These are phyloP conservation scores for Kokia cookei DNA, from an alignment of 441 rosid genomes.

Conservation along the genomic window DNA sequence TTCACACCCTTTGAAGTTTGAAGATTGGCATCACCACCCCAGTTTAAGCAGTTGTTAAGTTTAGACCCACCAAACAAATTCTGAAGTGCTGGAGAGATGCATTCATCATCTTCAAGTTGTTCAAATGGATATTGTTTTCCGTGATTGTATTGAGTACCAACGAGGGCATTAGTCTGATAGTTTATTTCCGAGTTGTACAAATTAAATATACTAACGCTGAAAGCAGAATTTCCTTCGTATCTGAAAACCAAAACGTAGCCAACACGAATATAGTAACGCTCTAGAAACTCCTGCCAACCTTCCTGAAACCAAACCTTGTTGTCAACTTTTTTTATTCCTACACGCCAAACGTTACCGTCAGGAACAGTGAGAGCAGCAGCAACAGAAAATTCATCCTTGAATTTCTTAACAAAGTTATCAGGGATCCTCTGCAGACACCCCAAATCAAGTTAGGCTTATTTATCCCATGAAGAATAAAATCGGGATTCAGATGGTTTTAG, in stretches of 20 bases:
- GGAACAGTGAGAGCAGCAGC: conserved; percentile 20
- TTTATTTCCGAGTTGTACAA: conserved; percentile 77
- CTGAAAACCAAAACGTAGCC: conserved; percentile 89
- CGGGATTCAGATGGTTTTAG: neutral
- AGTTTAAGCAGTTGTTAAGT: conserved; percentile 22
- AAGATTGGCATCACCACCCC: conserved; percentile 33
- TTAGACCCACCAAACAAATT: conserved; percentile 54
- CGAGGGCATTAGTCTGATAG: conserved; percentile 52
- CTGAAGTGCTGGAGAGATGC: conserved; percentile 47
- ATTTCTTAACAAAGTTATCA: conserved; percentile 76
- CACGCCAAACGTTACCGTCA: conserved; percentile 17
- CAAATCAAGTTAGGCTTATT: conserved; percentile 17
- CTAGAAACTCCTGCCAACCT: conserved; percentile 91
- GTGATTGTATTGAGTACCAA: conserved; percentile 34
- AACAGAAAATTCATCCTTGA: conserved; percentile 73
- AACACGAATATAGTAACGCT: conserved; percentile 70
- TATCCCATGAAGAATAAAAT: neutral
- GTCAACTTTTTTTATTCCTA: conserved; percentile 70
- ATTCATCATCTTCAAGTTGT: conserved; percentile 86
- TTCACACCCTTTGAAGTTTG: conserved; percentile 28
- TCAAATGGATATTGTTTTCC: conserved; percentile 69
- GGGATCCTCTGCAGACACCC: conserved; percentile 81
- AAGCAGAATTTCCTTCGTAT: conserved; percentile 84
- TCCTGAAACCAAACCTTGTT: conserved; percentile 86
- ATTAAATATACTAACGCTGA: conserved; percentile 82